Conservation (phyloP, 2,329 filamentous ascomycete genomes). For the Trichophyton equinum region DNA sequence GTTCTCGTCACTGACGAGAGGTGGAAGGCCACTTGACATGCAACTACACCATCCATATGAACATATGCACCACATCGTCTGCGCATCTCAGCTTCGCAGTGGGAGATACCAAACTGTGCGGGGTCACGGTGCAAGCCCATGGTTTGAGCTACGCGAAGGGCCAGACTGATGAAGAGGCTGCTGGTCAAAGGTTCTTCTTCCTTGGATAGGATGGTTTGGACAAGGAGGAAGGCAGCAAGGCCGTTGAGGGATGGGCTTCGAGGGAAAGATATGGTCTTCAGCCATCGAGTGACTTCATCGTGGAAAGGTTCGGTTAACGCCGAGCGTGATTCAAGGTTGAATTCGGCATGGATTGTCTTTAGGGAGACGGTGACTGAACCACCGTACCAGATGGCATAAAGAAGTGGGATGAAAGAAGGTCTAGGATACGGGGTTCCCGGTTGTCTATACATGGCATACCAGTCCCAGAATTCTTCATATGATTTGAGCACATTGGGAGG, state of each 20-base stretch:
- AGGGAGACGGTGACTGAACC: slow-evolving; percentile 35
- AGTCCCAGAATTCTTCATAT: slow-evolving; percentile 36
- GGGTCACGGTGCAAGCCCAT: slow-evolving; percentile 40
- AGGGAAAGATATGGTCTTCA: slow-evolving; percentile 34
- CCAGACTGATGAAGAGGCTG: slow-evolving; percentile 37
- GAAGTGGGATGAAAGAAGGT: slow-evolving; percentile 32
- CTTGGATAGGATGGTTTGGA: slow-evolving; percentile 36
- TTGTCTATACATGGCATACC: slow-evolving; percentile 30
- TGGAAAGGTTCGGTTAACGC: slow-evolving; percentile 28
- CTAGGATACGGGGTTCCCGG: slow-evolving; percentile 28
- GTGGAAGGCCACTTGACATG: slow-evolving; percentile 39
- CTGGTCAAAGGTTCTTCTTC: slow-evolving; percentile 39
- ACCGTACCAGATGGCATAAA: slow-evolving; percentile 39
- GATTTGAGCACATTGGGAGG: slow-evolving; percentile 31
- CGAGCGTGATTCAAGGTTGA: slow-evolving; percentile 25
- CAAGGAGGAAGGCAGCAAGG: slow-evolving; percentile 35
- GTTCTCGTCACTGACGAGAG: slow-evolving; percentile 35
- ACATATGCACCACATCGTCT: slow-evolving; percentile 41
- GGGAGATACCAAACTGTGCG: slow-evolving; percentile 34
- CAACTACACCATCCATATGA: slow-evolving; percentile 38
- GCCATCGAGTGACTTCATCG: slow-evolving; percentile 33
- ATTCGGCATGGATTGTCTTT: slow-evolving; percentile 30
- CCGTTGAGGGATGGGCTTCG: slow-evolving; percentile 35
- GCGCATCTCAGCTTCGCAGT: slow-evolving; percentile 34
- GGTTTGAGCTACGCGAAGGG: slow-evolving; percentile 36